These are phyloP conservation scores for Hyaloscypha finlandica DNA, from an alignment of 495 filamentous ascomycete species.

Conservation along the genomic window DNA sequence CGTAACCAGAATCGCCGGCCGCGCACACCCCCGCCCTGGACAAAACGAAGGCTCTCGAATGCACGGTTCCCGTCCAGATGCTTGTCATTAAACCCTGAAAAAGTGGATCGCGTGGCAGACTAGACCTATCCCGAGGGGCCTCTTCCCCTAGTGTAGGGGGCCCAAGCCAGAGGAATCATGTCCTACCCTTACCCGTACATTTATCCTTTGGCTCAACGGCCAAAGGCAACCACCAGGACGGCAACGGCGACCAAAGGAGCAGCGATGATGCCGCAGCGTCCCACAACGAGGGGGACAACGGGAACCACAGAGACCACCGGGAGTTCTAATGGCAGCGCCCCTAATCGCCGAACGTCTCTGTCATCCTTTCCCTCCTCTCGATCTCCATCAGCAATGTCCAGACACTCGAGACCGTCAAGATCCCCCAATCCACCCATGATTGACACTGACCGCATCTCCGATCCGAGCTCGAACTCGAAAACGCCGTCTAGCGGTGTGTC, in stretches of 20 bases:
- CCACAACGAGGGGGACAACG: constrained; percentile 25
- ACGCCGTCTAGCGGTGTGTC: constrained; percentile 55
- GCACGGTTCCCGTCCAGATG: neutral
- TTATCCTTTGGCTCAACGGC: constrained; percentile 2
- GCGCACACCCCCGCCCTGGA: neutral
- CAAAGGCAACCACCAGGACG: neutral
- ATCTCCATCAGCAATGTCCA: constrained; percentile 54
- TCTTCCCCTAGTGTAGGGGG: neutral
- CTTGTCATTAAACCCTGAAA: constrained; percentile 11
- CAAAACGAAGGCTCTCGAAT: neutral
- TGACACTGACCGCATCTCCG: constrained; percentile 50
- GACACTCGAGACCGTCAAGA: constrained; percentile 45
- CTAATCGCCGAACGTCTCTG: constrained; percentile 52
- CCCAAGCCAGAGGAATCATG: neutral
- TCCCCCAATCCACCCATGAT: constrained; percentile 53
- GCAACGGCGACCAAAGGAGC: constrained; percentile 6
- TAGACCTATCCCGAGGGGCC: constrained; percentile 1
- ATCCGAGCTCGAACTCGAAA: constrained; percentile 59
- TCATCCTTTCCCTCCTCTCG: constrained; percentile 61
- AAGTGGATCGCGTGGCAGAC: constrained; percentile 16
- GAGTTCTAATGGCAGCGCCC: constrained; percentile 29
- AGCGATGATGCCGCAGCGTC: constrained; percentile 23
- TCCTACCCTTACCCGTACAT: constrained; percentile 14
- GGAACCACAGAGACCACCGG: constrained; percentile 19
- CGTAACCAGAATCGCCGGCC: neutral